Percentiles rank a stretch among this genome's conserved stretches.
Evolutionary conservation across 2,329 filamentous ascomycete species (phyloP).

Genomic region (Colletotrichum somersetense): DNA sequence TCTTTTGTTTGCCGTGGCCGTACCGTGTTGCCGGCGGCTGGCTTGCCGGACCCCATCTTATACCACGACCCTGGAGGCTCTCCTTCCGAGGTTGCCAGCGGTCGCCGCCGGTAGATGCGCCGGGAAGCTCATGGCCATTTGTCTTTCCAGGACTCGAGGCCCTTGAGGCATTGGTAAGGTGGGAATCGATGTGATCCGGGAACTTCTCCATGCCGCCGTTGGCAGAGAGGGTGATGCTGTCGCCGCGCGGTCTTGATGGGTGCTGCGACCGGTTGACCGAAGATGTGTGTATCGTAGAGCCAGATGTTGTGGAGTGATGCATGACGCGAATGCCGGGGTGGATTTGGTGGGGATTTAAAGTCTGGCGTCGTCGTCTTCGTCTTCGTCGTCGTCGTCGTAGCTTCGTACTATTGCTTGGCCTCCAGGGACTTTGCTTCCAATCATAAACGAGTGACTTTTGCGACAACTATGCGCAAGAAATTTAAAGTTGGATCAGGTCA

Average conservation of each 20-base stretch:
- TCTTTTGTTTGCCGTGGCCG: conserved; percentile 82
- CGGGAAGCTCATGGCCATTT: conserved; percentile 47
- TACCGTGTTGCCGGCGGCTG: conserved; percentile 37
- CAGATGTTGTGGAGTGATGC: conserved; percentile 55
- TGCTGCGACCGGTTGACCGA: conserved; percentile 50
- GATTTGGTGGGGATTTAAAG: conserved; percentile 36
- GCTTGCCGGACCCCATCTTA: conserved; percentile 48
- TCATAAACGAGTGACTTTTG: conserved; percentile 37
- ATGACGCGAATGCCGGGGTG: conserved; percentile 46
- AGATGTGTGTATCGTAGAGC: conserved; percentile 50
- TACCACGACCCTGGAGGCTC: conserved; percentile 59
- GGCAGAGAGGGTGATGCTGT: conserved; percentile 36
- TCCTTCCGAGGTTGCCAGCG: conserved; percentile 73
- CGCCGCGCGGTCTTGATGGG: conserved; percentile 44
- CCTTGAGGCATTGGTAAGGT: conserved; percentile 44
- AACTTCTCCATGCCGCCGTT: conserved; percentile 65
- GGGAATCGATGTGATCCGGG: conserved; percentile 64
- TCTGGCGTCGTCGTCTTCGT: conserved; percentile 21
- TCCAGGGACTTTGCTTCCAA: neutral
- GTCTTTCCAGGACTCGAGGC: conserved; percentile 45
- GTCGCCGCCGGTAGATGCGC: conserved; percentile 55
- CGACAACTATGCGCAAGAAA: conserved; percentile 37
- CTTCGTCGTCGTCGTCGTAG: conserved; percentile 6
- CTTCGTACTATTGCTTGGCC: neutral
- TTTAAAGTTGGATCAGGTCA: conserved; percentile 26